These are phyloP conservation scores for Colletotrichum limetticola DNA, from an alignment of 2,329 filamentous ascomycete genomes.

Conservation along the genomic window DNA sequence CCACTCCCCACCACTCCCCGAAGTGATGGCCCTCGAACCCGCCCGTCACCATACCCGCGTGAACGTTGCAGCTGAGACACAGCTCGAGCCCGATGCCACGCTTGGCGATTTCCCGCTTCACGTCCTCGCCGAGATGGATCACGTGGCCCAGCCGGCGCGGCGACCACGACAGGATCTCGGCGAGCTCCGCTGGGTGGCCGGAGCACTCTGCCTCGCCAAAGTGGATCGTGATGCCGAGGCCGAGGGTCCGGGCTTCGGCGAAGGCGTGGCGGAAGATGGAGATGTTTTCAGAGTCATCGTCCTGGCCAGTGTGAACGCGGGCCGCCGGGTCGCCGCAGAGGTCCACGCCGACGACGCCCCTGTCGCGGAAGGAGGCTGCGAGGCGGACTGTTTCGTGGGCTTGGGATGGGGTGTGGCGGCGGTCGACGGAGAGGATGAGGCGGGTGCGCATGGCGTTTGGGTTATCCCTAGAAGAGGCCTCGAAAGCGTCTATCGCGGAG, in stretches of 20 bases:
- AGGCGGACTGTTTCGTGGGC: conserved; percentile 74
- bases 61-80: conserved; percentile 84
- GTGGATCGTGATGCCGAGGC: conserved; percentile 76
- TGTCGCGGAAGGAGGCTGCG: conserved; percentile 62
- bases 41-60: conserved; percentile 76
- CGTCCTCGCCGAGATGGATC: conserved; percentile 73
- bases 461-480: conserved; percentile 41
- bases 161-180: conserved; percentile 70
- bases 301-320: conserved; percentile 58
- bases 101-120: conserved; percentile 64
- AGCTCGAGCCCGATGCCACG: conserved; percentile 75
- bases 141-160: conserved; percentile 82
- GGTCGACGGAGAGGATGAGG: conserved; percentile 81
- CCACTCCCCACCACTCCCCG: conserved; percentile 73
- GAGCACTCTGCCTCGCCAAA: conserved; percentile 77
- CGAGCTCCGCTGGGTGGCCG: conserved; percentile 68
- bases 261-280: conserved; percentile 70
- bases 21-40: conserved; percentile 80
- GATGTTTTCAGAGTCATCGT: conserved; percentile 56
- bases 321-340: conserved; percentile 78
- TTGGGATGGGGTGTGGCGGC: conserved; percentile 67
- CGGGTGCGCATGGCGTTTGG: conserved; percentile 62
- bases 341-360: conserved; percentile 78
- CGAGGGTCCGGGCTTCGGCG: conserved; percentile 60
- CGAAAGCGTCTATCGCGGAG: conserved; percentile 66